Conservation (phyloP, 169 alveolate genomes). For the Plasmodium coatneyi region DNA sequence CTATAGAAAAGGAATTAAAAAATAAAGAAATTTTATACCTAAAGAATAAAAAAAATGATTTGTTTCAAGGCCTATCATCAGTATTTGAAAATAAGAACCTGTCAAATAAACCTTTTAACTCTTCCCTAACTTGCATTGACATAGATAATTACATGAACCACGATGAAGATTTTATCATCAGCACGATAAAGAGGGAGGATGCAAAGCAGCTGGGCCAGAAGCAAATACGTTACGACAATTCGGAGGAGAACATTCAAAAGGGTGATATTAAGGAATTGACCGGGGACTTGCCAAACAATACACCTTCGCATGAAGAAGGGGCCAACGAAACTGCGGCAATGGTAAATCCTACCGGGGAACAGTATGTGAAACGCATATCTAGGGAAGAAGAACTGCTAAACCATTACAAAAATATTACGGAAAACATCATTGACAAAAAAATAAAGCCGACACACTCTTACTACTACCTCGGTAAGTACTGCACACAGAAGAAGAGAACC, state of each 20-base stretch:
- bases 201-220: not conserved
- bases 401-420: conserved; percentile 58
- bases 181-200: conserved; percentile 10
- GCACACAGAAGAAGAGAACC: not conserved
- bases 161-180: conserved; percentile 64
- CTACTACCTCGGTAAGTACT: conserved; percentile 55
- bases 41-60: conserved; percentile 69
- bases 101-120: conserved; percentile 46
- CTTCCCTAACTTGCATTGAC: conserved; percentile 63
- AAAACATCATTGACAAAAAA: conserved; percentile 58
- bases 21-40: conserved; percentile 67
- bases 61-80: conserved; percentile 63
- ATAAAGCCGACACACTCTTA: conserved; percentile 70
- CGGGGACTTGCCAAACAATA: not conserved
- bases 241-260: not conserved
- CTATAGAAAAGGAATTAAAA: conserved; percentile 61
- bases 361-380: conserved; percentile 4
- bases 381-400: conserved; percentile 60
- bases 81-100: conserved; percentile 66
- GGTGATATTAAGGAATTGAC: not conserved
- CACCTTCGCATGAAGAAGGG: not conserved
- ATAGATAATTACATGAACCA: conserved; percentile 61
- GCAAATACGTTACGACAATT: not conserved
- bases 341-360: not conserved
- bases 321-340: not conserved